Evolutionary conservation across 2,329 filamentous ascomycete species (phyloP).

Genomic region (Colletotrichum brevisporum): DNA sequence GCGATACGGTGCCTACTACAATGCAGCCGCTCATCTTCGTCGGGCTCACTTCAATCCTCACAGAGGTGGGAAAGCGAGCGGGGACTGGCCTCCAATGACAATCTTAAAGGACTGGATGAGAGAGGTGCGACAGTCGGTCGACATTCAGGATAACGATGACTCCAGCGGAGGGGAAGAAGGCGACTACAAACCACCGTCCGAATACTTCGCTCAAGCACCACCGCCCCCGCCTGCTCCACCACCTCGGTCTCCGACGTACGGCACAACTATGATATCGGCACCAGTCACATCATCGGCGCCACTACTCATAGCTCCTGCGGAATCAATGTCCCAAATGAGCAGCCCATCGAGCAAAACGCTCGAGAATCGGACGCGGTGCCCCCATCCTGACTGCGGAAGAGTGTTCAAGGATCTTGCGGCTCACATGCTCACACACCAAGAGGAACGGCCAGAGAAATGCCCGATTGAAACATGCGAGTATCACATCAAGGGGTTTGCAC

Average conservation of each 20-base stretch:
- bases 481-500: slow-evolving; percentile 91
- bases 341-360: slow-evolving; percentile 50
- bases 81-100: slow-evolving; percentile 71
- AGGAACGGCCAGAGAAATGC: slow-evolving; percentile 95
- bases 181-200: slow-evolving; percentile 34
- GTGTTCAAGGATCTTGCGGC: slow-evolving; percentile 79
- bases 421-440: slow-evolving; percentile 96
- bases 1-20: slow-evolving; percentile 72
- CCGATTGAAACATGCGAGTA: slow-evolving; percentile 95
- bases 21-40: slow-evolving; percentile 70
- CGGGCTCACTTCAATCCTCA: slow-evolving; percentile 71
- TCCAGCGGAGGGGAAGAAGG: slow-evolving; percentile 67
- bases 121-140: slow-evolving; percentile 67
- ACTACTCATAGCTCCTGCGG: slow-evolving; percentile 24
- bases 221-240: slow-evolving; percentile 33
- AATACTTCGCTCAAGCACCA: slow-evolving; percentile 33
- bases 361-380: slow-evolving; percentile 65
- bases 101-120: slow-evolving; percentile 73
- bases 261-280: slow-evolving; percentile 27
- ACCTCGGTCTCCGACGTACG: slow-evolving; percentile 26
- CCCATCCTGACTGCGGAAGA: slow-evolving; percentile 70
- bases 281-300: slow-evolving; percentile 18
- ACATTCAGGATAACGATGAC: slow-evolving; percentile 60
- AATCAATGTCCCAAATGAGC: slow-evolving; percentile 39
- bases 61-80: slow-evolving; percentile 68